Evolutionary conservation across 1,284 basidiomycete species (phyloP), one percentile per base, ranked within the genome.

Genomic region (Omphalotus olearius): DNA sequence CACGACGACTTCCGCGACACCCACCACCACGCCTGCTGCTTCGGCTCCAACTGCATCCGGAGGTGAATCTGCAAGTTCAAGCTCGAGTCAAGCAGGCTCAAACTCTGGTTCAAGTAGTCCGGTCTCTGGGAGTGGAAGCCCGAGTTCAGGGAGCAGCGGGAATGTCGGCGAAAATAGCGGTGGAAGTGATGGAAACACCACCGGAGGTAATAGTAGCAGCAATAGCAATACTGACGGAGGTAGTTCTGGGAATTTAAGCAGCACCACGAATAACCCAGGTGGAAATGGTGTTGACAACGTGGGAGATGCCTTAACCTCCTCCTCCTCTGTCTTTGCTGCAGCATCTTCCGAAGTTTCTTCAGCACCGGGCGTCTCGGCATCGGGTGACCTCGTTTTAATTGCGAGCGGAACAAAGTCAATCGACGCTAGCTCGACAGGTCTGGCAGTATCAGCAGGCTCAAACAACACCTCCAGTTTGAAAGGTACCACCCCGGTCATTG

Each of bases 1-100:
- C 7, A 9, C 30, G 30, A 45, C 25, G 9, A 4, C 47, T 4
- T 40, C 38, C 14, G 23, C 65, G 4, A 45, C 61, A 10, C 45
- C 47, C 1, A 42, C 60, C 16, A 40, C 51, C 39, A 45, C 50
- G 4, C 7, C 41, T 2, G 7, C 30, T 9, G 30, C 30, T 33
- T 42, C 47, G n/a, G 7, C 20, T 43, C 13, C 40, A 6, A 20
- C 16, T 45, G 26, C 7, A 35, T 30, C 5, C 16, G 38, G n/a
- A 20, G 40, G 25, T 33, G 16, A 7, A 13, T 44, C 36, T 6
- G 47, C 56, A 7, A 46, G 53, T 18, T 46, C 45, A 4, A 50
- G 50, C 16, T 50, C 50, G 3, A 33, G 30, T 7, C 13, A 3
- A 33, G 23, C 5, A n/a, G 10, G 26, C 26, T 28, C 26, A 28